Percentiles rank a stretch among this genome's conserved stretches.
These are phyloP conservation scores for Saccharomycopsis sp. DNA, from an alignment of 805 yeast genomes.

Conservation along the genomic window DNA sequence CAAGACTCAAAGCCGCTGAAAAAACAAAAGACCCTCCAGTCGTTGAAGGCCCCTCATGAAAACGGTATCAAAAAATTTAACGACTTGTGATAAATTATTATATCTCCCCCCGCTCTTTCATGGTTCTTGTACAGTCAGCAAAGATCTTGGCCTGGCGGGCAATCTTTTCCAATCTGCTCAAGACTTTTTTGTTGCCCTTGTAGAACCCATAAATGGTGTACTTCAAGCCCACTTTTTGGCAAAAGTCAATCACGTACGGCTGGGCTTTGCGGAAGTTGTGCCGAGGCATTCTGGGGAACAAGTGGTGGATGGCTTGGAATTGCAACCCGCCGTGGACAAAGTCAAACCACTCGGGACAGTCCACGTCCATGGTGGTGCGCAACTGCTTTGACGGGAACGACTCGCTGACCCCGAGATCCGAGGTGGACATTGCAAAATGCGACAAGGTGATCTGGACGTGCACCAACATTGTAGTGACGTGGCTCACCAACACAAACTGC, in stretches of 20 bases:
- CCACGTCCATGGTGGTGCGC: slow-evolving; percentile 91
- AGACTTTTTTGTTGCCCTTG: slow-evolving; percentile 65
- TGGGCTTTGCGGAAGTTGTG: slow-evolving; percentile 78
- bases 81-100: slow-evolving; percentile 2
- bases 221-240: slow-evolving; percentile 64
- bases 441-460: slow-evolving; percentile 87
- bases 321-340: slow-evolving; percentile 88
- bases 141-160: slow-evolving; percentile 73
- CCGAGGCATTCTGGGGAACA: slow-evolving; percentile 83
- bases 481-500: slow-evolving; percentile 60
- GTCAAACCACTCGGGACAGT: slow-evolving; percentile 88
- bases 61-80: slow-evolving; percentile 23
- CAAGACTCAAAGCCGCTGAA: no score
- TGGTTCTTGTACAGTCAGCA: slow-evolving; percentile 59
- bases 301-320: slow-evolving; percentile 84
- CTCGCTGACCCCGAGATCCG: slow-evolving; percentile 75
- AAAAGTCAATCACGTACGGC: slow-evolving; percentile 60
- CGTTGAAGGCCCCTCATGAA: slow-evolving; percentile 24
- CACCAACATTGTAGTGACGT: slow-evolving; percentile 79
- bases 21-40: background rate
- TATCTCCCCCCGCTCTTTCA: slow-evolving; percentile 41
- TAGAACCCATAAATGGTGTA: slow-evolving; percentile 82
- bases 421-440: slow-evolving; percentile 90
- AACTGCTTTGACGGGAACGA: slow-evolving; percentile 72
- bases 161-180: slow-evolving; percentile 60